Evolutionary conservation across 306 rosid genomes (phyloP).

Genomic region (Sphenostylis stenocarpa): DNA sequence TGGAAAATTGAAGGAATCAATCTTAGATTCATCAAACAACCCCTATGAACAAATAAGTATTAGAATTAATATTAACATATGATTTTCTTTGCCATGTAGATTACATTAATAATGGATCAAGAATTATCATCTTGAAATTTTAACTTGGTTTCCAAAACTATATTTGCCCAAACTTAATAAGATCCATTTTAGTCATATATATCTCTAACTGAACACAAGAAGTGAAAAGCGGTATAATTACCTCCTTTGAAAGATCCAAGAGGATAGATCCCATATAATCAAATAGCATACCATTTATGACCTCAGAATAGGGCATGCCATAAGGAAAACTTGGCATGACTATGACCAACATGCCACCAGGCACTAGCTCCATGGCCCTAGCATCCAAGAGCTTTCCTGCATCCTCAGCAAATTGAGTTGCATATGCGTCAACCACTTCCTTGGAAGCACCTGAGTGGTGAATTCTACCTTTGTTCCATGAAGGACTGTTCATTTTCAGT

Average conservation of each 20-base stretch:
- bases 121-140: too few species aligned
- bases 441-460: conserved; percentile 40
- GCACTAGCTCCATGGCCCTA: conserved; percentile 49
- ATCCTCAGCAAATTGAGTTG: conserved; percentile 38
- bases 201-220: neutral
- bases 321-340: conserved; percentile 33
- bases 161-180: too few species aligned
- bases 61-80: too few species aligned
- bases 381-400: conserved; percentile 33
- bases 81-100: too few species aligned
- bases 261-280: conserved; percentile 36
- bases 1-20: conserved; percentile 61
- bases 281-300: conserved; percentile 22
- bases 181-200: too few species aligned
- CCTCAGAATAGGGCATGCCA: conserved; percentile 29
- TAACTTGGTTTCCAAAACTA: too few species aligned
- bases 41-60: conserved; percentile 31
- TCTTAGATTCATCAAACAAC: conserved; percentile 38
- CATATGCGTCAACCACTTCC: conserved; percentile 43
- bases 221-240: neutral
- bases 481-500: conserved; percentile 11
- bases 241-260: conserved; percentile 54
- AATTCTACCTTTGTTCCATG: conserved; percentile 52
- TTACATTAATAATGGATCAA: too few species aligned
- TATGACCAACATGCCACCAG: conserved; percentile 46